A percentile compares a stretch with the other conserved stretches of the same genome.
Evolutionary conservation across 768 basidiomycete genomes (phyloP).

Genomic region (Agaricus subrufescens): DNA sequence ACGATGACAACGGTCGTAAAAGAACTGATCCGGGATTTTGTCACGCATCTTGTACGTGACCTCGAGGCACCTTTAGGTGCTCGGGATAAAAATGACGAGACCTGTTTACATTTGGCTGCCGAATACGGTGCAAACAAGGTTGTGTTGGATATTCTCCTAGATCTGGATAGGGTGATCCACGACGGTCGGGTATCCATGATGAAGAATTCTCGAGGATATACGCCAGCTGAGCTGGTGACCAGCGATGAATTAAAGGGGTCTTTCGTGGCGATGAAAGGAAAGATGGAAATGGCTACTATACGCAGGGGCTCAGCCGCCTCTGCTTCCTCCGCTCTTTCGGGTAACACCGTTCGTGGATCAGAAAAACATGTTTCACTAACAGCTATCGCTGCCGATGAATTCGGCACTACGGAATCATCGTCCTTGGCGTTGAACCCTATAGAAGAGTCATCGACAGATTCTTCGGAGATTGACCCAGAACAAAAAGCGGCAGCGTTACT

Average conservation of each 20-base stretch:
- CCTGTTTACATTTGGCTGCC: slow-evolving; percentile 77
- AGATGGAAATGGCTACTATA: slow-evolving; percentile 9
- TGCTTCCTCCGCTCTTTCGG: slow-evolving; percentile 6
- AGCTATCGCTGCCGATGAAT: slow-evolving; percentile 1
- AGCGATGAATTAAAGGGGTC: not conserved
- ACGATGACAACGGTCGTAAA: slow-evolving; percentile 3
- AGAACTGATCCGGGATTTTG: slow-evolving; percentile 31
- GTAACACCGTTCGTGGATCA: slow-evolving; percentile 2
- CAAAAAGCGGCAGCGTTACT: not conserved
- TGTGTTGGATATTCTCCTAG: slow-evolving; percentile 57
- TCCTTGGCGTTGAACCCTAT: not conserved
- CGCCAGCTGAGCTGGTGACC: not conserved
- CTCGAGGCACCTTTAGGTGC: slow-evolving; percentile 67
- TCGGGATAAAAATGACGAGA: slow-evolving; percentile 62
- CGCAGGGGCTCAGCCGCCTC: slow-evolving; percentile 7
- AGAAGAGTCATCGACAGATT: not conserved
- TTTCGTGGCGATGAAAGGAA: slow-evolving; percentile 4
- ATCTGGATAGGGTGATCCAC: slow-evolving; percentile 43
- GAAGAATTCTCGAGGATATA: slow-evolving; percentile 49
- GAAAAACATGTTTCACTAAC: not conserved
- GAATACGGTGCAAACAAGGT: slow-evolving; percentile 66
- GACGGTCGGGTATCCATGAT: slow-evolving; percentile 50
- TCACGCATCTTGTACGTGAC: slow-evolving; percentile 63
- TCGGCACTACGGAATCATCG: not conserved
- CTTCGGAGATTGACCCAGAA: not conserved